Base-by-base conservation (phyloP, 23 red algal species). In the Gracilaria vermiculophylla region DNA sequence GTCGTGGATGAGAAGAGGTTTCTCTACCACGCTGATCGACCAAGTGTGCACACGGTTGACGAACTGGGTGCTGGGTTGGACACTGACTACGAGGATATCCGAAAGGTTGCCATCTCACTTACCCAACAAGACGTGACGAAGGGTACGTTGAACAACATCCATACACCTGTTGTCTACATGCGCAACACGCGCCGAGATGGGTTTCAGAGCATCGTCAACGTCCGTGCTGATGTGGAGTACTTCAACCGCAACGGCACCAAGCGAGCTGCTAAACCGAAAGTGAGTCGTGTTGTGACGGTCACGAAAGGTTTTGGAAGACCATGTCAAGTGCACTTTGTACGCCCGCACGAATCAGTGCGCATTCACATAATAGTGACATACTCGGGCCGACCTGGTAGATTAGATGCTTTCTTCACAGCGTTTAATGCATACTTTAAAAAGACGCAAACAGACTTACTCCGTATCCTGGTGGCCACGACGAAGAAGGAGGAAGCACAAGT, bases 11-110 rank as follows among this genome's bases (percentile, higher is more conserved):
- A 70, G 33, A 76, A 66, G 37, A 66, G 84, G 14, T 88, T 73
- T 52, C 37, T 77, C 0, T 77, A 72, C n/a, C 84, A 88, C 39
- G 65, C 84, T 19, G 84, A 88, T 52, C 42, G 84, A 9, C 67
- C 84, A 9, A 52, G 65, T 62, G 84, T 88, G 36, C 84, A 60
- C 15, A 88, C 84, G 40, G 84, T 88, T 16, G 84, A 88, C 49
- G 53, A 58, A 43, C 53, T 88, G 29, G 84, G 66, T 43, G 84
- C 84, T 12, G 84, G 69, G 23, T 53, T 88, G 50, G 84, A 78
- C 52, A 61, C 53, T 0, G 60, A 88, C 8, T 53, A 73, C 14
- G 84, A 88, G 6, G 69, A 88, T 65, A 70, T 69, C 34, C 47
- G 66, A 52, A 64, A 67, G 13, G 84, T 88, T 47, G 84, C 84